Conservation (phyloP, 306 rosid species). For the Neltuma alba region DNA sequence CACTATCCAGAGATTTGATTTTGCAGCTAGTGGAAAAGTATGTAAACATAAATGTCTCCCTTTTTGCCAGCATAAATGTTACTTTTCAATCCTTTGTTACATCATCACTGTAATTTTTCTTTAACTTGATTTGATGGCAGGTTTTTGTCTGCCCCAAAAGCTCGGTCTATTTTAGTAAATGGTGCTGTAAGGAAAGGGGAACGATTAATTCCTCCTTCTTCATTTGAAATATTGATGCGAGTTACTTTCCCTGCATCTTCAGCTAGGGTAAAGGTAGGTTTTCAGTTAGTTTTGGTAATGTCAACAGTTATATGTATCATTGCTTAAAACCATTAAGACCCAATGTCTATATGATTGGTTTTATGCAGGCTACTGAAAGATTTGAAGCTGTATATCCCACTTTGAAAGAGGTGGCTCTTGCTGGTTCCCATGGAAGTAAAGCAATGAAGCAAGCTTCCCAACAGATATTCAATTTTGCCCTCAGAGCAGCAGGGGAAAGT, state of each 20-base stretch:
- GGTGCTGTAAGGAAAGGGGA: slow-evolving; percentile 62
- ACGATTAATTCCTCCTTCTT: slow-evolving; percentile 64
- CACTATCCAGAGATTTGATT: slow-evolving; percentile 84
- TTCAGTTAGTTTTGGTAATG: neutral
- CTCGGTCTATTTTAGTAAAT: slow-evolving; percentile 60
- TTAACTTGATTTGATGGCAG: slow-evolving; percentile 53
- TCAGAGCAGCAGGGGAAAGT: slow-evolving; percentile 85
- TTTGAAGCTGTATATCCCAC: slow-evolving; percentile 80
- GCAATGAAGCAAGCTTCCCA: slow-evolving; percentile 18
- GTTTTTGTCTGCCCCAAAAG: slow-evolving; percentile 82
- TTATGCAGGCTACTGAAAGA: slow-evolving; percentile 88
- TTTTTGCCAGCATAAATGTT: too few species aligned
- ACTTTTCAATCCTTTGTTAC: slow-evolving; percentile 14
- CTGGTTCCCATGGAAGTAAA: slow-evolving; percentile 41
- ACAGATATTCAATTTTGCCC: slow-evolving; percentile 55
- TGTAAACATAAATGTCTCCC: slow-evolving; percentile 11
- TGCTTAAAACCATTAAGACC: slow-evolving; percentile 3
- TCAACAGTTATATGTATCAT: neutral
- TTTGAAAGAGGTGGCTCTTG: slow-evolving; percentile 85
- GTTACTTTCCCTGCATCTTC: slow-evolving; percentile 54
- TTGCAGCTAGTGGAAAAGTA: slow-evolving; percentile 92
- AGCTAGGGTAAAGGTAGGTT: slow-evolving; percentile 31
- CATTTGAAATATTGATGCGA: slow-evolving; percentile 58
- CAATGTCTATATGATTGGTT: slow-evolving; percentile 30
- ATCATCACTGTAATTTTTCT: slow-evolving; percentile 11